phyloP scores from a whole-genome alignment of 2,329 filamentous ascomycete species.

The Venturia oleaginea region DNA sequence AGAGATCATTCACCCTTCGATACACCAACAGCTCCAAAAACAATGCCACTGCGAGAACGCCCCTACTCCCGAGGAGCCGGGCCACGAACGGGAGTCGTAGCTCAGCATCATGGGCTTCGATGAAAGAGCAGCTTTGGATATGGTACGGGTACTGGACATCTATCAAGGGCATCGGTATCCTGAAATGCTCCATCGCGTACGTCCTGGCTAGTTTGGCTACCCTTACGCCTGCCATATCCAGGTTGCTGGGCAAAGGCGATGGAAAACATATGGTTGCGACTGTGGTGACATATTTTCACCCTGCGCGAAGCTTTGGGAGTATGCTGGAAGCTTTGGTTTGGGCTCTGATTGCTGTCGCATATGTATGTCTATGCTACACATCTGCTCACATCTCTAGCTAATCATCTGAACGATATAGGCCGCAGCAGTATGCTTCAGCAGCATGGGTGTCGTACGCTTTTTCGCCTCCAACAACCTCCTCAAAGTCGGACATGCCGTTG shows the following conservation, averaged over 20 bases:
- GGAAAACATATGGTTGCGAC: conserved; percentile 92
- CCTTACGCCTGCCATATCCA: conserved; percentile 64
- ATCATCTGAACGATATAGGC: neutral
- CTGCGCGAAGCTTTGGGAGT: conserved; percentile 73
- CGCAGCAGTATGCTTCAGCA: conserved; percentile 64
- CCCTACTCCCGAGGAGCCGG: conserved; percentile 21
- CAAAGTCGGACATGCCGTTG: conserved; percentile 64
- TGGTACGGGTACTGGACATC: conserved; percentile 52
- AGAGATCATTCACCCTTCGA: conserved; percentile 64
- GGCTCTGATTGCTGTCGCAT: conserved; percentile 68
- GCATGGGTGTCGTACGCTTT: conserved; percentile 80
- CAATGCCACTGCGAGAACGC: conserved; percentile 32
- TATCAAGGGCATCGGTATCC: conserved; percentile 65
- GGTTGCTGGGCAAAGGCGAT: conserved; percentile 71
- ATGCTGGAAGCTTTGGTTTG: conserved; percentile 81
- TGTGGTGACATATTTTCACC: conserved; percentile 90
- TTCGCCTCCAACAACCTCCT: conserved; percentile 62
- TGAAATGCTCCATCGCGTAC: conserved; percentile 90
- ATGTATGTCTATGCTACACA: conserved; percentile 38
- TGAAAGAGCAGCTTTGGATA: neutral
- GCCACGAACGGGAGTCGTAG: conserved; percentile 6
- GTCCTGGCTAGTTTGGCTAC: conserved; percentile 78
- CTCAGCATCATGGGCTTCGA: neutral
- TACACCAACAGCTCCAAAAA: conserved; percentile 41
- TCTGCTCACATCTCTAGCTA: neutral